Evolutionary conservation across 129 eudicot species (phyloP).

Genomic region (Flaveria linearis): DNA sequence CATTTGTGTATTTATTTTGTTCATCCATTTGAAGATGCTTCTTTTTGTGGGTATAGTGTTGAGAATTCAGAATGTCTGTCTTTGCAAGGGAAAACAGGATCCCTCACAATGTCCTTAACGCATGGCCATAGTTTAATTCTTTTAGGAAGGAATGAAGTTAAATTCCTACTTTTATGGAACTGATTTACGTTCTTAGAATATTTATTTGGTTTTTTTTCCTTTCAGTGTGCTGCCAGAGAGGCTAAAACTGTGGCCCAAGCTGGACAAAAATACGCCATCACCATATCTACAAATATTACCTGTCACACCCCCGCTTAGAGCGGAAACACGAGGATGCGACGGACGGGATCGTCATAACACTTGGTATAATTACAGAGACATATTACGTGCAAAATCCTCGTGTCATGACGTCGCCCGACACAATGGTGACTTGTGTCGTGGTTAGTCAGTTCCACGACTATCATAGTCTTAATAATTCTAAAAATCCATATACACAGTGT

Average conservation of each 20-base stretch:
- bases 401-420: too few relatives aligned
- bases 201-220: neutral
- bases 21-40: neutral
- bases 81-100: constrained; percentile 53
- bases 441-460: too few relatives aligned
- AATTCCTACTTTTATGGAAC: constrained; percentile 13
- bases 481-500: too few relatives aligned
- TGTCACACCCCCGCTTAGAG: too few relatives aligned
- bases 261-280: constrained; percentile 91
- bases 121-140: constrained; percentile 79
- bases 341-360: too few relatives aligned
- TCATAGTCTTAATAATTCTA: too few relatives aligned
- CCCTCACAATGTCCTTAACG: constrained; percentile 95
- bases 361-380: too few relatives aligned
- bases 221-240: constrained; percentile 94
- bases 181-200: constrained; percentile 2
- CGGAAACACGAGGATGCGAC: too few relatives aligned
- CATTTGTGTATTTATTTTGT: constrained; percentile 3
- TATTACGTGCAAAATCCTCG: too few relatives aligned
- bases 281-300: constrained; percentile 95
- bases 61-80: constrained; percentile 92
- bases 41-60: constrained; percentile 66
- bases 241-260: constrained; percentile 98
- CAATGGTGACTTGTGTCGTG: too few relatives aligned
- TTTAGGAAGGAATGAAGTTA: constrained; percentile 19